Evolutionary conservation across 2,329 filamentous ascomycete genomes (phyloP), one percentile per base, ranked within the genome.

Genomic region (Penicillium sp.): DNA sequence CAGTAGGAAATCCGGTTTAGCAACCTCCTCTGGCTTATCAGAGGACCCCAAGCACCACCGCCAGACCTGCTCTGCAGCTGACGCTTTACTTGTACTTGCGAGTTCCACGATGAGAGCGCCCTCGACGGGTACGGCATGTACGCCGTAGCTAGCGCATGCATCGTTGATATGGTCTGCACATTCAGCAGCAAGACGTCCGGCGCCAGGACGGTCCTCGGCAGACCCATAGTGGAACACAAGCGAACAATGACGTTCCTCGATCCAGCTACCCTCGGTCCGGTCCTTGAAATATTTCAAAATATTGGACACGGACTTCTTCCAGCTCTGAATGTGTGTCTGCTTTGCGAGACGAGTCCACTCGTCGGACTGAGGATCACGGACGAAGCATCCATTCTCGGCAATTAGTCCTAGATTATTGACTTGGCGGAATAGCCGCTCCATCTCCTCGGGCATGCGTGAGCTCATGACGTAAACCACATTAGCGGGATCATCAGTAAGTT

Each of bases 381-480:
- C 79, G 75, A 96, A 98, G 72, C 91, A 96, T 2, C 93, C 93
- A 63, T 96, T 97, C 76, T 98, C 93, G 0, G 93, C 93, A 62
- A 98, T 96, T 5, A 98, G 81, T 3, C 95, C 95, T 3, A 97
- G 79, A 58, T 89, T 89, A 5, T 90, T 89, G 1, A 97, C 89
- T 24, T 89, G 85, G 52, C 88, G 87, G 81, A 98, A 97, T 1
- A 96, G 81, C 5, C 88, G 86, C 64, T 96, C 91, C 33, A 97
- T 86, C 68, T 97, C 92, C 66, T 96, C 90, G 0, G 92, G 90
- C 64, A 88, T 90, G 33, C 91, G 87, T 9, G 90, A 89, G 53
- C 91, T 96, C 91, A 96, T 98, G 63, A 98, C 87, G 67, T 96
- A 98, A 26, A 98, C 89, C 1, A 87, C 86, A 69, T 98, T 98